Evolutionary conservation across 768 basidiomycete genomes (phyloP), one percentile per base, ranked within the genome.

Genomic region (Naematelia aurantialba): DNA sequence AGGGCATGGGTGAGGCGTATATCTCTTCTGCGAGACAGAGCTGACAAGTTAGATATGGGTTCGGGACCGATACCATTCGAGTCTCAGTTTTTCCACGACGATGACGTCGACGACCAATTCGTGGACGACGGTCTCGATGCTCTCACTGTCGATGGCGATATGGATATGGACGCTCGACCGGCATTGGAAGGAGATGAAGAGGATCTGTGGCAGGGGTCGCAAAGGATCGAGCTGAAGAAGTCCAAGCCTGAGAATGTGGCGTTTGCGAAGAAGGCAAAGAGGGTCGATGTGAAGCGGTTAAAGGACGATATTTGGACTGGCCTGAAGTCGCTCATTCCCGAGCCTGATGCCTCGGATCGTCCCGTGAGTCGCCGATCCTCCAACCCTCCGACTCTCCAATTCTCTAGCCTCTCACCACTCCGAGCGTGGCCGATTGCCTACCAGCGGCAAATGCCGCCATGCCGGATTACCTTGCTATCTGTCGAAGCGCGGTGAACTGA

Each of bases 221-320:
- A 89, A 66, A 78, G 74, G 1, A 79, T 83, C 49, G 84, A 85
- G 68, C 83, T 85, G 31, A 85, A 89, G 53, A 87, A 90, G 10
- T 85, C 89, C 39, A 81, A 85, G 66, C 92, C 91, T 4, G 89
- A 96, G 72, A 83, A 84, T 52, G 91, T 99, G 65, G 90, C 91
- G 64, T 98, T 96, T 72, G 87, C 93, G 1, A 93, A 92, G 79
- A 85, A 88, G 34, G 96, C 94, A 2, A 99, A 97, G 79, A 81
- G 94, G 44, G 94, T 99, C 21, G 96, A 98, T 72, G 94, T 99
- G 34, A 84, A 91, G 71, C 91, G 88, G 78, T 79, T 99, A 62
- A 99, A 99, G 80, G 94, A 98, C 61, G 94, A 92, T 67, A 98
- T 99, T 49, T 98, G 96, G 96, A 89, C 84, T 74, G 89, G 89